phyloP scores from a whole-genome alignment of 192 early-diverging fungal genomes.

The Diversispora epigaea region DNA sequence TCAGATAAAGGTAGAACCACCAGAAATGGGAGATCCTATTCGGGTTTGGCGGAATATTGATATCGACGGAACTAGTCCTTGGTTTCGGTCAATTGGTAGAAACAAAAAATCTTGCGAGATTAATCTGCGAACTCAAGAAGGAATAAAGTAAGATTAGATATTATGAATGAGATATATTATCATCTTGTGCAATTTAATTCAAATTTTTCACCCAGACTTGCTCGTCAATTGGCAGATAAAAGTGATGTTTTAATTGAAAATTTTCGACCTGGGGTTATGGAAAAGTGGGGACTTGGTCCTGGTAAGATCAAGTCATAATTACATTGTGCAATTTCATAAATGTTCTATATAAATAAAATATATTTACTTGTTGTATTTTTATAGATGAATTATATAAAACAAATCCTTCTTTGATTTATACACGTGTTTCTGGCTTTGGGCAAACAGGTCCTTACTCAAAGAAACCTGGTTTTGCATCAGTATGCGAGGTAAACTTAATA shows the following conservation, averaged over 20 bases:
- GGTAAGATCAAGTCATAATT: conserved; percentile 27
- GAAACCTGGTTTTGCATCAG: conserved; percentile 51
- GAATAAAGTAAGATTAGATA: conserved; percentile 38
- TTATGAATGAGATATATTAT: neutral
- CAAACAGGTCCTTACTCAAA: conserved; percentile 51
- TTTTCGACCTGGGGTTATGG: conserved; percentile 54
- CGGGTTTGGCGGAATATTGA: conserved; percentile 50
- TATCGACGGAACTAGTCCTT: conserved; percentile 45
- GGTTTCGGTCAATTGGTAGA: conserved; percentile 46
- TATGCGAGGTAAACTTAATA: conserved; percentile 42
- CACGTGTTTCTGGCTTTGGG: conserved; percentile 54
- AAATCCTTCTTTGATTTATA: conserved; percentile 48
- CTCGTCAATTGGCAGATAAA: conserved; percentile 22
- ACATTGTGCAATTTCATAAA: neutral
- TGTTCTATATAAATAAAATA: neutral
- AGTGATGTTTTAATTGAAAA: conserved; percentile 56
- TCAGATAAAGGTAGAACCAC: conserved; percentile 52
- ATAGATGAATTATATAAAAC: conserved; percentile 42
- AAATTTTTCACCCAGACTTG: neutral
- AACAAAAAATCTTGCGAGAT: conserved; percentile 53
- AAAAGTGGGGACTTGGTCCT: conserved; percentile 58
- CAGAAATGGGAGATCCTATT: conserved; percentile 46
- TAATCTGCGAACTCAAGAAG: conserved; percentile 44
- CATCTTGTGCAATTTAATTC: neutral
- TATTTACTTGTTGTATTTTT: neutral